Base-by-base conservation (phyloP, 2,329 filamentous ascomycete species). In the Colletotrichum siamense region DNA sequence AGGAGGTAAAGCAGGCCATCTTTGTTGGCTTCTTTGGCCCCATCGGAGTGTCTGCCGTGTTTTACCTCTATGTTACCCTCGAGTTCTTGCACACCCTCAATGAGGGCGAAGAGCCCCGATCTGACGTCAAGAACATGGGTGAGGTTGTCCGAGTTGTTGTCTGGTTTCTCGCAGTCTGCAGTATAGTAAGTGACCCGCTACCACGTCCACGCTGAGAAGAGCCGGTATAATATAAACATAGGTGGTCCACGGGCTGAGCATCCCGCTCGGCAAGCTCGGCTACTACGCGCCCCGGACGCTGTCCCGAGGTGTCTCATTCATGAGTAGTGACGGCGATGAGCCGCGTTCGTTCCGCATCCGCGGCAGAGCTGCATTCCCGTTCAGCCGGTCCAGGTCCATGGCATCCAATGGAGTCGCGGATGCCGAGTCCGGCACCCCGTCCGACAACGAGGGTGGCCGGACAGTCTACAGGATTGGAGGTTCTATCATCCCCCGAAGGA, bases 21-120 rank as follows among this genome's bases (percentile, higher is more conserved):
- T 98, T 98, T 81, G 95, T 97, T 9, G 96, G 96, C 1, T 98
- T 98, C 87, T 98, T 98, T 79, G 96, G 96, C 0, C 96, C 96
- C 0, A 96, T 98, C 72, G 96, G 96, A 4, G 96, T 98, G 2
- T 95, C 95, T 18, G 96, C 95, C 2, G 91, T 98, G 24, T 98
- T 98, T 83, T 98, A 98, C 82, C 89, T 98, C 8, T 98, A 96
- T 81, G 88, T 98, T 77, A 93, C 91, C 55, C 84, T 95, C 2
- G 95, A 98, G 28, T 98, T 96, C 77, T 87, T 98, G 66, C 85
- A 83, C 34, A 85, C 75, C 3, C 81, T 91, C n/a, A 91, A 89
- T 0, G 90, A 92, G 9, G 86, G 94, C 69, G 93, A 91, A 0
- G 81, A 89, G 36, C 85, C 91, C 16, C 89, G 95, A 32, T 87